These are phyloP conservation scores for Xylariaceae sp. DNA, from an alignment of 2,329 filamentous ascomycete genomes.

Conservation along the genomic window DNA sequence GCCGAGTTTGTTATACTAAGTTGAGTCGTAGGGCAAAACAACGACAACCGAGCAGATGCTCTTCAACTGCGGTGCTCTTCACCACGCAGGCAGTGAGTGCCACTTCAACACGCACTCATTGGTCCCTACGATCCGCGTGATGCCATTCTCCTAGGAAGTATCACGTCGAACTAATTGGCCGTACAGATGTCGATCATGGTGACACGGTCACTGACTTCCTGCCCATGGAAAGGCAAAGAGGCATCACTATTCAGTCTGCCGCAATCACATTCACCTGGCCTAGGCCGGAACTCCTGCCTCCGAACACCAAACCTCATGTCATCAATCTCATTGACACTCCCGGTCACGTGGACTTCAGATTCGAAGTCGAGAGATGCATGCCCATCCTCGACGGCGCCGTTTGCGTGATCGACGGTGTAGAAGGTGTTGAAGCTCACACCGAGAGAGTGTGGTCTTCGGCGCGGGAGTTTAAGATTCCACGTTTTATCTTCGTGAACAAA, in stretches of 20 bases:
- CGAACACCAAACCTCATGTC: slow-evolving; percentile 36
- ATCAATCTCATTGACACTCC: slow-evolving; percentile 95
- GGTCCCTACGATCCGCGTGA: background rate
- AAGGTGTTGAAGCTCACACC: slow-evolving; percentile 93
- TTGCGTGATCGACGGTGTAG: slow-evolving; percentile 89
- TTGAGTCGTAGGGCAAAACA: slow-evolving; percentile 67
- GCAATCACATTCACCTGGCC: slow-evolving; percentile 96
- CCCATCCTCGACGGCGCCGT: slow-evolving; percentile 84
- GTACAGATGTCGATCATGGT: slow-evolving; percentile 81
- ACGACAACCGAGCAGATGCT: slow-evolving; percentile 99
- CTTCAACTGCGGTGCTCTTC: slow-evolving; percentile 87
- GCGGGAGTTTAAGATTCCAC: slow-evolving; percentile 76
- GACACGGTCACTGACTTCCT: slow-evolving; percentile 97
- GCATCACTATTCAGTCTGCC: slow-evolving; percentile 96
- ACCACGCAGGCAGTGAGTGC: slow-evolving; percentile 66
- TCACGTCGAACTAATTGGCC: slow-evolving; percentile 11
- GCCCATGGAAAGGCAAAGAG: slow-evolving; percentile 82
- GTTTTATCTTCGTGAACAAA: slow-evolving; percentile 79
- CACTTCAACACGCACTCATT: background rate
- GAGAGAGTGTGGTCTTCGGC: slow-evolving; percentile 95
- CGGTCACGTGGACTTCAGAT: slow-evolving; percentile 94
- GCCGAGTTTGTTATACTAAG: background rate
- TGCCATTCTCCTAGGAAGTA: background rate
- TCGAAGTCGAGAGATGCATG: slow-evolving; percentile 88
- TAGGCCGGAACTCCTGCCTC: slow-evolving; percentile 34